phyloP scores from a whole-genome alignment of 345 rosid genomes.

The Geranium rotundifolium region DNA sequence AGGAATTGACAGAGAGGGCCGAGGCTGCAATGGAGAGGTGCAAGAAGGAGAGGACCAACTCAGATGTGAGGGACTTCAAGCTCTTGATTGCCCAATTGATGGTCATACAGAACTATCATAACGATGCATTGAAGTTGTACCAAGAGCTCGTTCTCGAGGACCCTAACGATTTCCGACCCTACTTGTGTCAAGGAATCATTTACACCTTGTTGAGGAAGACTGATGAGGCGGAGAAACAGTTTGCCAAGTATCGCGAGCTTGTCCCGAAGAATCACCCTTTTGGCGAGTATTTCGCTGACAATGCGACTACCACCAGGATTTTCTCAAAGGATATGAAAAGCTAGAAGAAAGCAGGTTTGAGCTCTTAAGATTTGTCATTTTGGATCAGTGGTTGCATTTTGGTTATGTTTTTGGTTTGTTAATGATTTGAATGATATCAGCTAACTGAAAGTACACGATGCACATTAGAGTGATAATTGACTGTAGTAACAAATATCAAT shows the following conservation, averaged over 20 bases:
- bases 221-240: slow-evolving; percentile 75
- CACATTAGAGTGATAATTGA: no score
- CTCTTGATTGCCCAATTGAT: slow-evolving; percentile 63
- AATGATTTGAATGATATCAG: no score
- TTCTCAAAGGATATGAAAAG: slow-evolving; percentile 48
- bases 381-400: neutral
- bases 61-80: slow-evolving; percentile 71
- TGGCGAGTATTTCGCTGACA: slow-evolving; percentile 65
- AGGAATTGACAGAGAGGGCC: slow-evolving; percentile 42
- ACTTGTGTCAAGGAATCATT: slow-evolving; percentile 78
- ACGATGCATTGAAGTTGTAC: slow-evolving; percentile 67
- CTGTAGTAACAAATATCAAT: no score
- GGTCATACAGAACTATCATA: slow-evolving; percentile 54
- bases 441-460: no score
- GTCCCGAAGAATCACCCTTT: slow-evolving; percentile 82
- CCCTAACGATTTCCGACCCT: slow-evolving; percentile 88
- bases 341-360: slow-evolving; percentile 28
- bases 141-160: slow-evolving; percentile 77
- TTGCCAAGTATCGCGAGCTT: slow-evolving; percentile 68
- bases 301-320: slow-evolving; percentile 56
- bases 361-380: slow-evolving; percentile 13
- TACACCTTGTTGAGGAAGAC: slow-evolving; percentile 63
- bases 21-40: slow-evolving; percentile 62
- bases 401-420: no score
- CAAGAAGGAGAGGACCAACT: slow-evolving; percentile 50